phyloP scores from a whole-genome alignment of 305 asterid genomes.

The Solanum hybrid region DNA sequence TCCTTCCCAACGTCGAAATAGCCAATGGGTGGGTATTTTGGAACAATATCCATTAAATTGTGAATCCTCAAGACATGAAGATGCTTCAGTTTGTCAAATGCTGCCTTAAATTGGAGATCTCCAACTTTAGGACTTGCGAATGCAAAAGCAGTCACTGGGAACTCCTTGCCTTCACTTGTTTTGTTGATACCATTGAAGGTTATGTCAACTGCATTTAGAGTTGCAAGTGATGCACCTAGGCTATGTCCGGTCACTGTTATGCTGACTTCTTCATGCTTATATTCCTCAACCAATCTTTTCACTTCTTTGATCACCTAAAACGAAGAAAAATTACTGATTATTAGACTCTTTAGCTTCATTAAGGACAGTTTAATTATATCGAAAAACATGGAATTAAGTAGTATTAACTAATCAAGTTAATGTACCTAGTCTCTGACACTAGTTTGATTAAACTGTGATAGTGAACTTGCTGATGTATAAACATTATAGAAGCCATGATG shows the following conservation, averaged over 20 bases:
- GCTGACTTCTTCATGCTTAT: constrained; percentile 59
- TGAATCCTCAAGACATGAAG: constrained; percentile 34
- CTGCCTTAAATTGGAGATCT: constrained; percentile 2
- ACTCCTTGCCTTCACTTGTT: constrained; percentile 6
- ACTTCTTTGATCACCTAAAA: constrained; percentile 57
- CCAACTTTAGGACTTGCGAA: constrained; percentile 66
- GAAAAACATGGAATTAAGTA: background rate
- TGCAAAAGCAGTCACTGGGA: constrained; percentile 48
- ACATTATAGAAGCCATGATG: constrained; percentile 60
- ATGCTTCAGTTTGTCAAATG: constrained; percentile 6
- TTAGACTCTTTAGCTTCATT: background rate
- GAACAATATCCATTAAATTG: constrained; percentile 46
- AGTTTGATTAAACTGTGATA: constrained; percentile 33
- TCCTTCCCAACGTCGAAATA: constrained; percentile 47
- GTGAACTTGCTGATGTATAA: constrained; percentile 43
- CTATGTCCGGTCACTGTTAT: constrained; percentile 76
- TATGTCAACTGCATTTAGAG: constrained; percentile 61
- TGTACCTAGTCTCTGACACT: constrained; percentile 57
- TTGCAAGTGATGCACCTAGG: constrained; percentile 66
- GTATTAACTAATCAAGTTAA: background rate
- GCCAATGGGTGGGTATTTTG: constrained; percentile 27
- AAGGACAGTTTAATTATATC: background rate
- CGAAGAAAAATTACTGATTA: background rate
- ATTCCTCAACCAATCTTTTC: constrained; percentile 41
- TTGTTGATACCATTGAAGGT: constrained; percentile 34